Base-by-base conservation (phyloP, 192 early-diverging fungal genomes). In the Kappamyces sp. region DNA sequence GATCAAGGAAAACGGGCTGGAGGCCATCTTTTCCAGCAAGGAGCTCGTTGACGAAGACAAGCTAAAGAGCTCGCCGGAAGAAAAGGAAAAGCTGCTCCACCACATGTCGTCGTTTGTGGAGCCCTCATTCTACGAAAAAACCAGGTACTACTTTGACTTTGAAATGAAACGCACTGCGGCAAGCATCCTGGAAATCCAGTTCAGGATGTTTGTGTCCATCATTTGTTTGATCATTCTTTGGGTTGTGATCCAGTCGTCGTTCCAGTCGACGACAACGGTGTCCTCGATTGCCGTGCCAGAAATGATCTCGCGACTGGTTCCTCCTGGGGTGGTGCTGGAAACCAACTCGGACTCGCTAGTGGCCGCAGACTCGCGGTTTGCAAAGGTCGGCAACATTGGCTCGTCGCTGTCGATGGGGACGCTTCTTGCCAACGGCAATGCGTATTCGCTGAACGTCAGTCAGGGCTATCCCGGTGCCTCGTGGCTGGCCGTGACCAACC, bases 21-120 rank as follows among this genome's bases (percentile, higher is more conserved):
- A 54, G 13, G 52, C 10, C 39, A 54, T 54, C 42, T 54, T 54
- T 33, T 15, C 52, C 4, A 54, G 31, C 15, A n/a, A 54, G 52
- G 52, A 54, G 15, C 15, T 54, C 1, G 52, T 54, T 9, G 52
- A 54, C 42, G 52, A 54, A 34, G 42, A 33, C 12, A 40, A 54
- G 13, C 10, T 54, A 5, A 54, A 9, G 39, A n/a, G 39, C 12
- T n/a, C 15, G 12, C 39, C 39, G 15, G 52, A n/a, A 34, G 12
- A 54, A 5, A 37, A 54, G 31, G 31, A 54, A 23, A 9, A 5
- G 5, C 32, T 54, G n/a, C 42, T 54, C n/a, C 13, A 54, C 42
- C 5, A 34, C 31, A n/a, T 54, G 15, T 13, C 13, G 13, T 33
- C 12, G 1, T 54, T 54, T 54, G 12, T 13, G n/a, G 33, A 54